Percentiles rank a stretch among this genome's conserved stretches.
Evolutionary conservation across 2,329 filamentous ascomycete species (phyloP).

Genomic region (Scytalidium sp.): DNA sequence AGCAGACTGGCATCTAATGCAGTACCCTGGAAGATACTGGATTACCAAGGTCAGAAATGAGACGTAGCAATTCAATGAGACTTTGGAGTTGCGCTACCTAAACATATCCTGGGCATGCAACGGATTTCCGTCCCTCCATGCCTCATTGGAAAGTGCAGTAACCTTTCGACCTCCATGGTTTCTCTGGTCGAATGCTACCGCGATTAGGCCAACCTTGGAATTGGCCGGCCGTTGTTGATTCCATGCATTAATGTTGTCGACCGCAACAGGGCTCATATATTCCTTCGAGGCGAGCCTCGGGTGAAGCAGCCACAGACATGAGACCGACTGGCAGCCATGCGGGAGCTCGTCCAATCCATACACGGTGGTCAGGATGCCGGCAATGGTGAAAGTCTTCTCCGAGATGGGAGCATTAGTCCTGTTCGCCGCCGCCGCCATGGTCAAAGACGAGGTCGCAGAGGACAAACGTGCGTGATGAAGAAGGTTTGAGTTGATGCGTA

Average conservation of each 20-base stretch:
- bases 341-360: slow-evolving; percentile 78
- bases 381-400: slow-evolving; percentile 64
- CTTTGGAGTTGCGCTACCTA: no score
- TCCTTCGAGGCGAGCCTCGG: slow-evolving; percentile 68
- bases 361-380: slow-evolving; percentile 74
- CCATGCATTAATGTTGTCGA: slow-evolving; percentile 67
- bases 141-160: slow-evolving; percentile 65
- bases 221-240: slow-evolving; percentile 40
- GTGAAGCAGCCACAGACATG: slow-evolving; percentile 90
- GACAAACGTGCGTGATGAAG: no score
- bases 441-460: no score
- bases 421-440: not conserved
- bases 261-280: slow-evolving; percentile 73
- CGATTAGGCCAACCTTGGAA: slow-evolving; percentile 59
- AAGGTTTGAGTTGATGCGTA: no score
- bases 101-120: slow-evolving; percentile 93
- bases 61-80: no score
- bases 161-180: slow-evolving; percentile 82
- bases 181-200: slow-evolving; percentile 84
- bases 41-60: slow-evolving; percentile 1
- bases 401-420: slow-evolving; percentile 55
- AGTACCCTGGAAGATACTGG: slow-evolving; percentile 65
- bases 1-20: slow-evolving; percentile 72
- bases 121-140: slow-evolving; percentile 73
- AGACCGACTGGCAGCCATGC: slow-evolving; percentile 48